Evolutionary conservation across 1,139 yeast genomes (phyloP).

Genomic region (Nadsonia commutata): DNA sequence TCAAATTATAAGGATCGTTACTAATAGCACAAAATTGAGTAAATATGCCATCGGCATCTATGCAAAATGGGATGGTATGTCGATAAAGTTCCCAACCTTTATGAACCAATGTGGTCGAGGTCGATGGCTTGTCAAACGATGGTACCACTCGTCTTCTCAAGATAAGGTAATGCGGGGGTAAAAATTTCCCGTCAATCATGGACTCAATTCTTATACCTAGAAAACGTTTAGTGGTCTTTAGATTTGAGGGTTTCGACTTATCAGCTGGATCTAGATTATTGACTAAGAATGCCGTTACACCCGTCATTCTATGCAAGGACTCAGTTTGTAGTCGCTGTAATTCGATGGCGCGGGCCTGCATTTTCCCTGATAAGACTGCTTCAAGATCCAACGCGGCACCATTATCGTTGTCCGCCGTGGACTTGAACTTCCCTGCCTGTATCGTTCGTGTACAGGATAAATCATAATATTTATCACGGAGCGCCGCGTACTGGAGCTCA

Average conservation of each 20-base stretch:
- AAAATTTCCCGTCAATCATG: not conserved
- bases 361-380: not conserved
- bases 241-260: not conserved
- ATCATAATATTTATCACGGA: not conserved
- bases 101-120: too few relatives aligned
- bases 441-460: too few relatives aligned
- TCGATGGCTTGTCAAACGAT: too few relatives aligned
- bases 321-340: not conserved
- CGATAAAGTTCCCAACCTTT: not conserved
- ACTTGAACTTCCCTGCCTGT: not conserved
- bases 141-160: not conserved
- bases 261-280: not conserved
- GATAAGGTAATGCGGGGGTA: not conserved
- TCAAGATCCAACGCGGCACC: not conserved
- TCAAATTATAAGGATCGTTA: not conserved
- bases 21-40: not conserved
- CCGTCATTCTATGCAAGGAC: not conserved
- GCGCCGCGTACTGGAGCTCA: not conserved
- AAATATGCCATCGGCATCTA: not conserved
- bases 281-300: not conserved
- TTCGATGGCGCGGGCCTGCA: not conserved
- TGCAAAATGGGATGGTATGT: not conserved
- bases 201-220: not conserved
- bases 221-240: not conserved
- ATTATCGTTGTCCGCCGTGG: not conserved